Percentiles rank a stretch among this genome's conserved stretches.
These are phyloP conservation scores for Lasiodiplodia gonubiensis DNA, from an alignment of 2,329 filamentous ascomycete genomes.

Conservation along the genomic window DNA sequence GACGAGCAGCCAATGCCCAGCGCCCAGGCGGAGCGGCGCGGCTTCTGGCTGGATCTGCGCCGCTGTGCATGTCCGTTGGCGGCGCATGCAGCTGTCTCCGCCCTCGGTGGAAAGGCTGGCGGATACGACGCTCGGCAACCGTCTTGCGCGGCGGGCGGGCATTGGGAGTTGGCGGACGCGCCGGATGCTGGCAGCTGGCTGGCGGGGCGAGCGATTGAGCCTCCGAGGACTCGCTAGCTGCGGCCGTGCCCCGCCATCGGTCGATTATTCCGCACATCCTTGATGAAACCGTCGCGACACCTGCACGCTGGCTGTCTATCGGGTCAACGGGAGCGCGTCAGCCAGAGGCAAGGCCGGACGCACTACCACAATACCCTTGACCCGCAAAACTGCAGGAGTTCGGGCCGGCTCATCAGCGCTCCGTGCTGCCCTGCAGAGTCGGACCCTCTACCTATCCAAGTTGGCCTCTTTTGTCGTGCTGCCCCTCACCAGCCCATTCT, in stretches of 20 bases:
- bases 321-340: conserved; percentile 23
- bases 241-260: background rate
- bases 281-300: conserved; percentile 24
- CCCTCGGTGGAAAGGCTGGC: conserved; percentile 1
- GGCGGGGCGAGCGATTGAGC: conserved; percentile 13
- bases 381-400: conserved; percentile 23
- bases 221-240: background rate
- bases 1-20: background rate
- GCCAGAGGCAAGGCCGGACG: conserved; percentile 1
- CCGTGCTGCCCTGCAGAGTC: background rate
- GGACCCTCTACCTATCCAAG: background rate
- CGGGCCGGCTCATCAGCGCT: conserved; percentile 12
- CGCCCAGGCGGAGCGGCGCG: conserved; percentile 13
- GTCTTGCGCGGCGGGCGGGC: background rate
- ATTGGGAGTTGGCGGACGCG: background rate
- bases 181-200: background rate
- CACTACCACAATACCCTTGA: conserved; percentile 7
- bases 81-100: background rate
- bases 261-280: conserved; percentile 7
- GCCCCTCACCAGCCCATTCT: conserved; percentile 1
- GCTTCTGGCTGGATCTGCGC: background rate
- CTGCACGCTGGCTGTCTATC: background rate
- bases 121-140: conserved; percentile 3
- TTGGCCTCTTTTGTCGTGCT: background rate
- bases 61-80: background rate